These are phyloP conservation scores for Agaricus sinodeliciosus DNA, from an alignment of 768 basidiomycete species.

Conservation along the genomic window DNA sequence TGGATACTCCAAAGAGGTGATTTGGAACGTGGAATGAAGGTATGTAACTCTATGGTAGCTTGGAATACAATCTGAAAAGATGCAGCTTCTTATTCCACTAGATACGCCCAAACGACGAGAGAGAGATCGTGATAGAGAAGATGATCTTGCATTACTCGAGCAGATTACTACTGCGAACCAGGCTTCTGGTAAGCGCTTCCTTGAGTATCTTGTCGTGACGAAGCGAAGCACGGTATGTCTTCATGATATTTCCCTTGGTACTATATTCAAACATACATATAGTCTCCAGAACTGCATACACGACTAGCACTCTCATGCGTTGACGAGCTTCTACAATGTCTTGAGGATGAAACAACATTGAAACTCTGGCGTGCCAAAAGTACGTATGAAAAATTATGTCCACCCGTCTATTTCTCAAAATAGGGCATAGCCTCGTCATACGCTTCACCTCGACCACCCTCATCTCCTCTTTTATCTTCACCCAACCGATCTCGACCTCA, in stretches of 20 bases:
- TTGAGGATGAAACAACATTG: constrained; percentile 46
- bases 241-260: neutral
- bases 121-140: constrained; percentile 36
- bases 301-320: constrained; percentile 55
- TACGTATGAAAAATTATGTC: constrained; percentile 15
- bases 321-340: constrained; percentile 42
- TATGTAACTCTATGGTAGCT: constrained; percentile 19
- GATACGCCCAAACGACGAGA: constrained; percentile 50
- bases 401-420: neutral
- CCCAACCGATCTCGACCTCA: constrained; percentile 27
- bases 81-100: constrained; percentile 54
- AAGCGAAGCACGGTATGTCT: constrained; percentile 51
- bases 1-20: constrained; percentile 68
- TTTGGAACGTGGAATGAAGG: constrained; percentile 66
- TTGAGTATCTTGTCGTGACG: constrained; percentile 77
- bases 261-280: neutral
- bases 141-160: constrained; percentile 52
- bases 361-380: constrained; percentile 74
- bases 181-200: constrained; percentile 60
- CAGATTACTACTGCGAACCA: constrained; percentile 51
- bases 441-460: constrained; percentile 25
- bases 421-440: constrained; percentile 43
- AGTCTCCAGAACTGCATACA: constrained; percentile 62
- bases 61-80: neutral
- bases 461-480: neutral